phyloP scores from a whole-genome alignment of 1,284 basidiomycete genomes.

The Phlebopus sp. region DNA sequence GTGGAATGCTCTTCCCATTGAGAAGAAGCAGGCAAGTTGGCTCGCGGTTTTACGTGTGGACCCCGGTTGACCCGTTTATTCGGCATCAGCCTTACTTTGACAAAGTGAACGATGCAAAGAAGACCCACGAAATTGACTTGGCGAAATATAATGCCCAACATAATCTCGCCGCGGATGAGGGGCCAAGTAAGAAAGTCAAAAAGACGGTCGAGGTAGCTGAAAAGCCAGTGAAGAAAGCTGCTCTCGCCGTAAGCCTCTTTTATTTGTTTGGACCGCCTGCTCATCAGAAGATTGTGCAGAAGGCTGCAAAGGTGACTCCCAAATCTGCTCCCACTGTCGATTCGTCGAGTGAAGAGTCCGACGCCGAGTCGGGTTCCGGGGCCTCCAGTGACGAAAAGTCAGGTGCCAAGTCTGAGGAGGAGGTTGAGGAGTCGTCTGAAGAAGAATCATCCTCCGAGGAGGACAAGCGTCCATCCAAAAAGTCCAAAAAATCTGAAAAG shows the following conservation, averaged over 20 bases:
- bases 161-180: constrained; percentile 40
- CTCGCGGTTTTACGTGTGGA: constrained; percentile 1
- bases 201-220: constrained; percentile 16
- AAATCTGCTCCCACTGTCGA: constrained; percentile 27
- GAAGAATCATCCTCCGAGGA: constrained; percentile 27
- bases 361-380: constrained; percentile 7
- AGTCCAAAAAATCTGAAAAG: constrained; percentile 34
- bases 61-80: constrained; percentile 8
- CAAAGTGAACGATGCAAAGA: constrained; percentile 41
- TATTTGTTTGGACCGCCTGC: constrained; percentile 4
- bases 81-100: constrained; percentile 25
- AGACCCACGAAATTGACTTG: constrained; percentile 47
- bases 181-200: constrained; percentile 23
- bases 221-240: constrained; percentile 26
- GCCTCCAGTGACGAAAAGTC: constrained; percentile 20
- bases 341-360: constrained; percentile 28
- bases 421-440: constrained; percentile 31
- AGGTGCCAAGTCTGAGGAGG: constrained; percentile 37
- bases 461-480: constrained; percentile 33
- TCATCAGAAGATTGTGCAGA: constrained; percentile 21
- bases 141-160: constrained; percentile 51
- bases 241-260: constrained; percentile 10
- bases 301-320: constrained; percentile 19
- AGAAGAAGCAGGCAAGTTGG: constrained; percentile 67
- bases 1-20: constrained; percentile 70